phyloP scores from a whole-genome alignment of 345 rosid genomes.

The Odontarrhena argentea region DNA sequence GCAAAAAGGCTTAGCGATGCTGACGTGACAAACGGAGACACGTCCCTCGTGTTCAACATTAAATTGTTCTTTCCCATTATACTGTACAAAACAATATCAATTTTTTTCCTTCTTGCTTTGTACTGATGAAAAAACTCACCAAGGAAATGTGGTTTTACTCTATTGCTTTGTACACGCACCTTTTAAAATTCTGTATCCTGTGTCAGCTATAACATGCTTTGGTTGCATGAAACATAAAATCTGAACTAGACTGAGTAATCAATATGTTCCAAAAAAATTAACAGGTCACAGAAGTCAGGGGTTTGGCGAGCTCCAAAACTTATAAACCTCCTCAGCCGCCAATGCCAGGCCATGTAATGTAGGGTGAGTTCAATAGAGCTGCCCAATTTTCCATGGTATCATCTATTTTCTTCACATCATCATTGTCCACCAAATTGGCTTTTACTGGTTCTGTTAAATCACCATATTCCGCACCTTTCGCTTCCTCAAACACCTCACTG shows the following conservation, averaged over 20 bases:
- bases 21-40: constrained; percentile 34
- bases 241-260: constrained; percentile 9
- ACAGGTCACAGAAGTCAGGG: constrained; percentile 3
- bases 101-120: not conserved
- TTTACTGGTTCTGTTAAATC: constrained; percentile 16
- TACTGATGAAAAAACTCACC: not conserved
- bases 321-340: constrained; percentile 47
- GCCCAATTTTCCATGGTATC: constrained; percentile 35
- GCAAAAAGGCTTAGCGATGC: constrained; percentile 1
- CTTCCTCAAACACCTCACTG: constrained; percentile 21
- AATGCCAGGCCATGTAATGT: constrained; percentile 50
- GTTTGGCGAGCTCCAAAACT: constrained; percentile 34
- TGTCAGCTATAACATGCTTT: constrained; percentile 14
- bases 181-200: constrained; percentile 23
- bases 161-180: constrained; percentile 27
- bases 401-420: constrained; percentile 9
- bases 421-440: constrained; percentile 6
- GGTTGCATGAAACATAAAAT: constrained; percentile 16
- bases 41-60: constrained; percentile 22
- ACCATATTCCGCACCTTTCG: constrained; percentile 6
- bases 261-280: not conserved
- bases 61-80: not conserved
- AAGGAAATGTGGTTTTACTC: constrained; percentile 9
- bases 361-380: constrained; percentile 31
- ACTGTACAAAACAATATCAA: not conserved